Evolutionary conservation across 441 rosid genomes (phyloP).

Genomic region (Populus trichocarpa): DNA sequence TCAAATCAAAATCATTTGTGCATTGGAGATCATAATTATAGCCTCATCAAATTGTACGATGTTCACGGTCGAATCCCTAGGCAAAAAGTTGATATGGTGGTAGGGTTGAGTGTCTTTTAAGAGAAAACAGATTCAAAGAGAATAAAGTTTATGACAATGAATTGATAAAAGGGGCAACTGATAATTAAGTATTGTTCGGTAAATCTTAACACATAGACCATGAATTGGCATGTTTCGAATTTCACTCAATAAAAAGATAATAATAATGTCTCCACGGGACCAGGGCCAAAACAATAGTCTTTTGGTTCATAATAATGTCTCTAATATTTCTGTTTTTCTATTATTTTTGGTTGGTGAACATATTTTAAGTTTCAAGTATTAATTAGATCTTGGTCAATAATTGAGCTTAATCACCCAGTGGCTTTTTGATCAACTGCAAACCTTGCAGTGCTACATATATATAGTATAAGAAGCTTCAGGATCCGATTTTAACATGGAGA

Average conservation of each 20-base stretch:
- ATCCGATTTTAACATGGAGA: conserved; percentile 10
- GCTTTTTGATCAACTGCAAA: neutral
- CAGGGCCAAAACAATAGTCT: neutral
- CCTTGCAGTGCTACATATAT: neutral
- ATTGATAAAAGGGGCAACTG: conserved; percentile 16
- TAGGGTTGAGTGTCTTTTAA: conserved; percentile 26
- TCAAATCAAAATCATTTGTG: conserved; percentile 42
- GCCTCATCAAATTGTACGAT: conserved; percentile 27
- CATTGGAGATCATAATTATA: conserved; percentile 20
- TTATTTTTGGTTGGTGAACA: neutral
- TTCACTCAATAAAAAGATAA: neutral
- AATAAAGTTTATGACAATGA: conserved; percentile 20
- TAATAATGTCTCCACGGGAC: neutral
- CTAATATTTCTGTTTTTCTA: neutral
- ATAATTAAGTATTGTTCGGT: conserved; percentile 11
- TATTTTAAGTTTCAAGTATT: neutral
- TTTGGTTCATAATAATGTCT: neutral
- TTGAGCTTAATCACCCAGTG: too few relatives aligned
- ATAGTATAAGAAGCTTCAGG: neutral
- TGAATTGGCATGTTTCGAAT: neutral
- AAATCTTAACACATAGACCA: neutral
- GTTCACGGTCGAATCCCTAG: conserved; percentile 40
- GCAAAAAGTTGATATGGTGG: conserved; percentile 25
- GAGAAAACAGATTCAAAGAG: conserved; percentile 12
- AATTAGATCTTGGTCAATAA: neutral